Evolutionary conservation across 2,329 filamentous ascomycete species (phyloP), one percentile per base, ranked within the genome.

Genomic region (Exophiala bonariae): DNA sequence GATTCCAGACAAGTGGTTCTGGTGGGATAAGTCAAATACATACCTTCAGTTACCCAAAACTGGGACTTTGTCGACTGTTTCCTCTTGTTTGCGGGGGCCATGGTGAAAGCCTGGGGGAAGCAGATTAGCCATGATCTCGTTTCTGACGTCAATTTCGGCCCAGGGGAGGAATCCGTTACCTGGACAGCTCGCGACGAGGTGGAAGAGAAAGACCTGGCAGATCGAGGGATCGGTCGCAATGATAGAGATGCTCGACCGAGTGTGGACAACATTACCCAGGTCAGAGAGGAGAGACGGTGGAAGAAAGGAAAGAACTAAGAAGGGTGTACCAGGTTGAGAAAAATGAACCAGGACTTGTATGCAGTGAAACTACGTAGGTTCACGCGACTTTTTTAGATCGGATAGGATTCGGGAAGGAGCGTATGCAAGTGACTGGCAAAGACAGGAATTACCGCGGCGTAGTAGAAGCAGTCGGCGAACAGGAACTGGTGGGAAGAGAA

Each of bases 1-100:
- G 17, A 23, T 28, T 41, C 7, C 31, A 3, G 10, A 23, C 23
- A 14, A 17, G 22, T 23, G 26, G 13, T 9, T 38, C 18, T 41
- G 5, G 10, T 42, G n/a, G 20, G n/a, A n/a, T 19, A 22, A 37
- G 62, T 11, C 11, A 26, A 6, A 11, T 26, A 6, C 66, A 59
- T 57, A 75, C 72, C 71, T 63, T 74, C 69, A 20, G 70, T 68
- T 46, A 73, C 49, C 50, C 52, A 47, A 40, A 58, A 58, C 20
- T 56, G 49, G 35, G 47, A 45, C 20, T 30, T 65, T 17, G 70
- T 72, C 37, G 70, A 74, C 43, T 67, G 65, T 53, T 72, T 68
- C 56, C 70, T 64, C 43, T 56, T 58, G 30, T 55, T 53, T 43
- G 51, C 44, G 19, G 59, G 55, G 38, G 57, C 59, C 59, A 62